phyloP scores from a whole-genome alignment of 2,329 filamentous ascomycete species.

The Amauroascus niger region DNA sequence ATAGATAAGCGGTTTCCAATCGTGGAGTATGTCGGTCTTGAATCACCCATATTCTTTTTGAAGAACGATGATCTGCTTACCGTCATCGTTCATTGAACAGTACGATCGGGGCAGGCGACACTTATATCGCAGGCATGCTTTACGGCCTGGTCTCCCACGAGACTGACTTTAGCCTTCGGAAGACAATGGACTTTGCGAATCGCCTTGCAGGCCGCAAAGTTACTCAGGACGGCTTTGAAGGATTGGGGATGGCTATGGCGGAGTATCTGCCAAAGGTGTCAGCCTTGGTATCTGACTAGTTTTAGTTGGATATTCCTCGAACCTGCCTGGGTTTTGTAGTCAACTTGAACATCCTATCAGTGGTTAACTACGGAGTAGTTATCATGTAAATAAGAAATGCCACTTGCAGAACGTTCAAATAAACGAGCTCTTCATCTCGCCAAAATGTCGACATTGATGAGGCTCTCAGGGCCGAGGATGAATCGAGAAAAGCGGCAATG shows the following conservation, averaged over 20 bases:
- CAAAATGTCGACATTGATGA: too few species aligned
- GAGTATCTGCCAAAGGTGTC: neutral
- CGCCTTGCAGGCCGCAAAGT: constrained; percentile 60
- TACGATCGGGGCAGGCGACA: constrained; percentile 64
- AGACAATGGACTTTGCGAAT: constrained; percentile 53
- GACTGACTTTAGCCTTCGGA: constrained; percentile 41
- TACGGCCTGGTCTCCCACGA: constrained; percentile 46
- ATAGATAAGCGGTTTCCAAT: constrained; percentile 35
- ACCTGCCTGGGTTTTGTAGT: too few species aligned
- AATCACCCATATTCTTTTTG: neutral
- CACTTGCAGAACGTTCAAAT: too few species aligned
- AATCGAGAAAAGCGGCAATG: neutral
- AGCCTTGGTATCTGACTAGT: neutral
- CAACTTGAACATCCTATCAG: too few species aligned
- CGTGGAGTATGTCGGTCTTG: constrained; percentile 48
- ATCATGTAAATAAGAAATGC: too few species aligned
- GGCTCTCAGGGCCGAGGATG: too few species aligned
- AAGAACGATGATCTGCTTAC: neutral
- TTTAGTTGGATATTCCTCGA: neutral
- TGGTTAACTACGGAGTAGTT: too few species aligned
- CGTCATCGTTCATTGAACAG: constrained; percentile 33
- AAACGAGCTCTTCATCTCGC: too few species aligned
- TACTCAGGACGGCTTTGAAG: constrained; percentile 54
- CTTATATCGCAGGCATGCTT: constrained; percentile 62
- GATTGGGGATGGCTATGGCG: constrained; percentile 34